Evolutionary conservation across 2,329 filamentous ascomycete species (phyloP), one percentile per base, ranked within the genome.

Genomic region (Dothideomycetidae sp.): DNA sequence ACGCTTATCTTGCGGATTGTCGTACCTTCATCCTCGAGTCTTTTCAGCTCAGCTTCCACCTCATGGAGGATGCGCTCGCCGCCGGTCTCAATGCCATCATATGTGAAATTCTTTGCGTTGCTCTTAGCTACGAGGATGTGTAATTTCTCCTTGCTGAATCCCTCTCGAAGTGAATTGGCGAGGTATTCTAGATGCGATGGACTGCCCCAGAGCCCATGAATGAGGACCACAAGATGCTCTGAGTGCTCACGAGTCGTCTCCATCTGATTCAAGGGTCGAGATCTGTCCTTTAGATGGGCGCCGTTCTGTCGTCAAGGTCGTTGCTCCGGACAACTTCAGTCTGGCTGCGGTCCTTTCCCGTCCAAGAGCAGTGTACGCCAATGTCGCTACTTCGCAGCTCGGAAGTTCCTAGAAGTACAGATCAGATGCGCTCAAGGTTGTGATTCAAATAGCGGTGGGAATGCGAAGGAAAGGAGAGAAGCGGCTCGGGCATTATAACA

Each of bases 1-100:
- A 96, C 66, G 55, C 85, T 93, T 45, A 96, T 65, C 59, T 85
- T 92, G 33, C 63, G 77, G 50, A 94, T 79, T 29, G 72, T 69
- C 47, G 78, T 73, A 14, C 84, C 86, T 17, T 67, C 63, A 29
- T 61, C 61, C 33, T 71, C 67, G 19, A 75, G 49, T 18, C 62
- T 58, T 16, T 65, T 59, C 17, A 80, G 57, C 13, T 62, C 64
- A 34, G 73, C 62, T 50, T 80, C 76, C 23, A 81, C 66, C 49
- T 81, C 75, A 39, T 67, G 58, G 2, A 72, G 70, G 38, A 75
- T 64, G 39, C 79, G 68, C 49, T 82, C 74, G 38, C 75, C 79
- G 42, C 78, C 77, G 5, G 76, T 59, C 47, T 81, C 77, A 46
- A 81, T 73, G 44, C 76, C 73, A 55, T 77, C 73, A 51, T 76